phyloP scores from a whole-genome alignment of 495 filamentous ascomycete species.

The Geoglossum glabrum region DNA sequence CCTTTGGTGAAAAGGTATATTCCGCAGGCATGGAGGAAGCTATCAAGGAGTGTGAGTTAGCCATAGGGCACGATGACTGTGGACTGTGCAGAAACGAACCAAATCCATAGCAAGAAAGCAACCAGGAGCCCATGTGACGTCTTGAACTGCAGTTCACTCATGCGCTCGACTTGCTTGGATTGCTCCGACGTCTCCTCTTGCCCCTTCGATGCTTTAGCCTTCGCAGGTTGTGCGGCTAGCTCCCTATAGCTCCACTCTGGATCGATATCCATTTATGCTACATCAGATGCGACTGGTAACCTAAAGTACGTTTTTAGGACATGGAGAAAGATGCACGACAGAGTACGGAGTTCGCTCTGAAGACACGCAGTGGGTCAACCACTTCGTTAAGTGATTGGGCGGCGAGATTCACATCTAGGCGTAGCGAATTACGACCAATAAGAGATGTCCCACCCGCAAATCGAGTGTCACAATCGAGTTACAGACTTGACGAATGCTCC shows the following conservation, averaged over 20 bases:
- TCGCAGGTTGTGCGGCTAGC: conserved; percentile 15
- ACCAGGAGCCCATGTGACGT: conserved; percentile 29
- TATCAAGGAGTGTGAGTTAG: conserved; percentile 14
- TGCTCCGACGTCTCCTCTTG: conserved; percentile 16
- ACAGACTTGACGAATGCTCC: background rate
- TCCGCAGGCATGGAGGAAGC: conserved; percentile 54
- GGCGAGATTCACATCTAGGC: background rate
- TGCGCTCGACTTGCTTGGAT: conserved; percentile 15
- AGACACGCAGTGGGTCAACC: too few relatives aligned
- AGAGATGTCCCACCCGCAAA: background rate
- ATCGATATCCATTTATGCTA: background rate
- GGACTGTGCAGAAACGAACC: conserved; percentile 11
- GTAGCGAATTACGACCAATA: background rate
- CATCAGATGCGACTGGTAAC: background rate
- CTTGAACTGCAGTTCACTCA: conserved; percentile 29
- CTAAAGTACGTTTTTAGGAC: background rate
- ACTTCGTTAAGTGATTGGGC: background rate
- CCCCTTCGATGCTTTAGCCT: conserved; percentile 23
- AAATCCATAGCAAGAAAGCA: conserved; percentile 28
- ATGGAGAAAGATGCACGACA: background rate
- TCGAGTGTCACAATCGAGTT: background rate
- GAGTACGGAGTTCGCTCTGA: too few relatives aligned
- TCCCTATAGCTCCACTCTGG: conserved; percentile 5
- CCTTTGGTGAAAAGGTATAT: conserved; percentile 88
- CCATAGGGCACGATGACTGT: background rate